These are phyloP conservation scores for Solanum bulbocastanum DNA, from an alignment of 257 asterid genomes.

Conservation along the genomic window DNA sequence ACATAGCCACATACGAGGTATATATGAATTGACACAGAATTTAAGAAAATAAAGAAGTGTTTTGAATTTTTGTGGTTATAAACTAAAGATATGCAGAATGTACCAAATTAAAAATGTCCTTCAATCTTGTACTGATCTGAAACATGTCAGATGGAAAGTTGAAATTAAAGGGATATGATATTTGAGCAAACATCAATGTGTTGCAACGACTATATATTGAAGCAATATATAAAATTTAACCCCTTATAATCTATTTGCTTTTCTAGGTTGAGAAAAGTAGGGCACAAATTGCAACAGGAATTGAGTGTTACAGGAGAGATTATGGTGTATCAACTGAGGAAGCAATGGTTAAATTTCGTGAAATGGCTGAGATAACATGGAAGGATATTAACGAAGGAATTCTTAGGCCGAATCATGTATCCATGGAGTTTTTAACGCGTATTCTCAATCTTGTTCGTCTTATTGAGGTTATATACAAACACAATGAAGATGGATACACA, in stretches of 20 bases:
- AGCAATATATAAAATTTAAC: not conserved
- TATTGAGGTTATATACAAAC: conserved; percentile 22
- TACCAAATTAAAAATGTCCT: too few relatives aligned
- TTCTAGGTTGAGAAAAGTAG: too few relatives aligned
- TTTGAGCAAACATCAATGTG: not conserved
- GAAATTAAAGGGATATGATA: not conserved
- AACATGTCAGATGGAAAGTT: too few relatives aligned
- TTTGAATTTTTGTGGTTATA: too few relatives aligned
- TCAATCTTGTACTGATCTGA: too few relatives aligned
- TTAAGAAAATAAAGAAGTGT: too few relatives aligned
- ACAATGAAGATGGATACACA: conserved; percentile 31
- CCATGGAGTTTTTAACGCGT: conserved; percentile 3
- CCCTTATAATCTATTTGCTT: not conserved
- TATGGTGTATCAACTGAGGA: conserved; percentile 21
- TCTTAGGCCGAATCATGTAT: not conserved
- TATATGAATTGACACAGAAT: too few relatives aligned
- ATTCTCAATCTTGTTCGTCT: conserved; percentile 20
- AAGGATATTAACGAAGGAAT: conserved; percentile 38
- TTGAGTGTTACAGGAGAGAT: too few relatives aligned
- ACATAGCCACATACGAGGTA: conserved; percentile 24
- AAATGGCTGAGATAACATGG: conserved; percentile 33
- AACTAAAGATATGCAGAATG: too few relatives aligned
- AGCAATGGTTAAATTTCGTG: conserved; percentile 17
- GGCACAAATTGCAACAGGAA: too few relatives aligned
- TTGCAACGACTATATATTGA: not conserved